A percentile compares a stretch with the other conserved stretches of the same genome.
phyloP scores from a whole-genome alignment of 2,329 filamentous ascomycete genomes.

The Huntiella abstrusa region DNA sequence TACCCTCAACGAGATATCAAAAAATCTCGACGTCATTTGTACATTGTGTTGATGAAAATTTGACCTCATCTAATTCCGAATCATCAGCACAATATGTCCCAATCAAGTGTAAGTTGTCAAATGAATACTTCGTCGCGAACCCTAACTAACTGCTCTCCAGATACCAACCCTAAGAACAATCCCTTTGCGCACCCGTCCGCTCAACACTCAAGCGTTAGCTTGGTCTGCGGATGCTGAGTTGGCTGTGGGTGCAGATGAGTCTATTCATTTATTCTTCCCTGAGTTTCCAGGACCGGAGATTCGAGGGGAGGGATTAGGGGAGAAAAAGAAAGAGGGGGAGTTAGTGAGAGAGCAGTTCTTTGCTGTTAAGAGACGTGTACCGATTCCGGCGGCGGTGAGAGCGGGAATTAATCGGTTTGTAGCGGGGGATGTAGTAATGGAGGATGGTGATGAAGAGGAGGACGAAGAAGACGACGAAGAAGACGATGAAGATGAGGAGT shows the following conservation, averaged over 20 bases:
- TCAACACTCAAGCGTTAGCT: conserved; percentile 24
- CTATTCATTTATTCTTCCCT: conserved; percentile 31
- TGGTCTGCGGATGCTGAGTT: conserved; percentile 41
- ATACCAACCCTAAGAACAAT: conserved; percentile 30
- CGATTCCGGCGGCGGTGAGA: conserved; percentile 10
- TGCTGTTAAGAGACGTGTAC: conserved; percentile 11
- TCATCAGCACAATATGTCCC: background rate
- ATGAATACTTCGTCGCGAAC: too few species aligned
- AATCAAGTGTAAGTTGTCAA: conserved; percentile 1
- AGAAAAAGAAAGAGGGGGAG: conserved; percentile 1
- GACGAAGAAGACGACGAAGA: conserved; percentile 8
- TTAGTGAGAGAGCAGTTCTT: conserved; percentile 11
- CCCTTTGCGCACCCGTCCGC: conserved; percentile 24
- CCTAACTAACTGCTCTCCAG: conserved; percentile 14
- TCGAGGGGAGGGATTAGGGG: conserved; percentile 7
- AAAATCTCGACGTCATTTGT: background rate
- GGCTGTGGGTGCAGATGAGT: conserved; percentile 37
- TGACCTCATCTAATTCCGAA: background rate
- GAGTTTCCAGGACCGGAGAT: conserved; percentile 19
- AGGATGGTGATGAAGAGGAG: background rate
- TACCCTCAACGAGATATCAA: background rate
- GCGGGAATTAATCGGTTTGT: conserved; percentile 9
- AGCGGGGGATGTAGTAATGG: background rate
- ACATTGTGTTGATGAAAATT: background rate
- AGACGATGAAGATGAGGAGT: conserved; percentile 10